Evolutionary conservation across 129 eudicot genomes (phyloP), one percentile per base, ranked within the genome.

Genomic region (Tanacetum coccineum): DNA sequence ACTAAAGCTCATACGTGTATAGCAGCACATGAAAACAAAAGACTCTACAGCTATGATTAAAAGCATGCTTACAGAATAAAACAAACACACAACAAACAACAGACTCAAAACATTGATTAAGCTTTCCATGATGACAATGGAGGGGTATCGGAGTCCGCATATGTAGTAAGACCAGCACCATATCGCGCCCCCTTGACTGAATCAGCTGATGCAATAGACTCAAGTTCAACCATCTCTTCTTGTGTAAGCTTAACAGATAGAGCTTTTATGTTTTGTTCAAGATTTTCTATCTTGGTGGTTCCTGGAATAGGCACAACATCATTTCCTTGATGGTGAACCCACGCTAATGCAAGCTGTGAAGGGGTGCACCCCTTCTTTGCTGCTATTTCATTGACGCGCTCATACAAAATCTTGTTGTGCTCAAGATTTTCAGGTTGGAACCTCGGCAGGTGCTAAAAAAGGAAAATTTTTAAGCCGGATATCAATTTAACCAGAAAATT

Each of bases 271-370:
- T 81, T 85, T 22, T 81, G 71, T 75, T 84, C 80, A 62, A 78
- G 69, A 18, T 84, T 80, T 67, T 81, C 47, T 4, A 81, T 66
- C 76, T 81, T 85, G 50, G 87, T 81, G 67, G 90, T 85, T 19
- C 90, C 87, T 4, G 84, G 90, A 56, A 85, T 81, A 32, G 87
- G 93, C 13, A 75, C 79, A 66, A 83, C 89, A 67, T 83, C 87
- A 7, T 64, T 73, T 55, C 89, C 94, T 18, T 77, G 87, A 68
- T 83, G 86, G 72, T 83, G 87, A 64, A 81, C 84, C 95, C 95
- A 87, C 1, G 87, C 95, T 22, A 87, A 68, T 13, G 94, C 74
- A 25, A 87, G 74, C 56, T 83, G 85, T 20, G 84, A 67, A 12
- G 88, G 72, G 20, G 86, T 78, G 66, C 88, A 83, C n/a, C 93